Base-by-base conservation (phyloP, 257 asterid species). In the Craterostigma plantagineum region DNA sequence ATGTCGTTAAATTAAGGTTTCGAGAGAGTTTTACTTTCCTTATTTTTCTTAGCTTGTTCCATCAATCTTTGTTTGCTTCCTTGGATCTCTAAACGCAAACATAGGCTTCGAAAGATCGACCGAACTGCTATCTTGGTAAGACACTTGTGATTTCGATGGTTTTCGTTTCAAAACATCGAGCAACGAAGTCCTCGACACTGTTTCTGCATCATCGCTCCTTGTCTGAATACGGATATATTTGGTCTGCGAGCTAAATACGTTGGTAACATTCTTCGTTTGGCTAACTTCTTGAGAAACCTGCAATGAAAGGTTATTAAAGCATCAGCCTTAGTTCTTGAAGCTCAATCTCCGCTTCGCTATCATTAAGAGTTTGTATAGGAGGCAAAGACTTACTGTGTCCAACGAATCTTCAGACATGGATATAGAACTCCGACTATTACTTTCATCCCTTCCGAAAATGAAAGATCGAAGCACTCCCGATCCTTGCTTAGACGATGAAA, bases 381-480 rank as follows among this genome's bases (percentile, higher is more conserved):
- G 36, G 35, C 9, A 16, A 51, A 38, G 52, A 53, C 82, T 79
- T 62, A 82, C 98, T 33, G 59, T 35, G 33, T 74, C 80, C 23
- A 65, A 63, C 37, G 83, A 68, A 48, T 74, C 92, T 65, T 79
- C 92, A 27, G 85, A 62, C 42, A 58, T 45, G 33, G 75, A 58
- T 17, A 87, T 34, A 53, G 95, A 72, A 63, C 75, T 79, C 61
- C 76, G 73, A 71, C 81, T 79, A 43, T 75, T 87, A 63, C 92
- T 79, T 60, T 82, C 98, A 9, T 79, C 95, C 67, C 93, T 71
- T 51, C 90, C 95, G 52, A 87, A 87, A 52, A 87, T 73, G 56
- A 76, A 87, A 48, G 93, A 66, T 49, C 93, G 81, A 61, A 56
- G 64, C 16, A 70, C 35, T 49, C 79, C 71, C 16, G 76, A 62